Evolutionary conservation across 169 alveolate species (phyloP).

Genomic region (Plasmodium reichenowi): DNA sequence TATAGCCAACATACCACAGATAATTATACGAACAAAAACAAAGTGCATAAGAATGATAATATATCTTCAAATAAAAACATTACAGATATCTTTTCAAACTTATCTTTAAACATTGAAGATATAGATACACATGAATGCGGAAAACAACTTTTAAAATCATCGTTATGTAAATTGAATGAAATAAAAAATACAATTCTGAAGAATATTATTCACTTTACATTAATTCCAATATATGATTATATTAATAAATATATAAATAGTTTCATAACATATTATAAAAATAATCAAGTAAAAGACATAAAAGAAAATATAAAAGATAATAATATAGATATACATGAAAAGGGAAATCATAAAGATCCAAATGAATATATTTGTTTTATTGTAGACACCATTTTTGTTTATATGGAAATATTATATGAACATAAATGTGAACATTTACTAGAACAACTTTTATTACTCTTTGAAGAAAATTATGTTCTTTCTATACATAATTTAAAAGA

Average conservation of each 20-base stretch:
- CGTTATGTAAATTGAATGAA: conserved; percentile 57
- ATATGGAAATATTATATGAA: conserved; percentile 49
- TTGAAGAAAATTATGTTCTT: conserved; percentile 24
- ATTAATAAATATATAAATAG: conserved; percentile 22
- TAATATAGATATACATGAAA: conserved; percentile 2
- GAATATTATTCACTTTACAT: conserved; percentile 31
- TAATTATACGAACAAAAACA: background rate
- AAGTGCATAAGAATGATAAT: background rate
- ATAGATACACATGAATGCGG: conserved; percentile 41
- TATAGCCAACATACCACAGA: background rate
- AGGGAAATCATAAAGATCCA: conserved; percentile 7
- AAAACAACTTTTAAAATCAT: conserved; percentile 27
- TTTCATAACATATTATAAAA: background rate
- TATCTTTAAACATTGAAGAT: background rate
- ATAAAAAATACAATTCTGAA: conserved; percentile 59
- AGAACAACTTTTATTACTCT: conserved; percentile 10
- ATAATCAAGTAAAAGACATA: too few relatives aligned
- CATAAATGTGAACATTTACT: conserved; percentile 7
- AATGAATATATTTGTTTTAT: conserved; percentile 56
- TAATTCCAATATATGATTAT: conserved; percentile 56
- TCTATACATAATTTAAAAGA: conserved; percentile 3
- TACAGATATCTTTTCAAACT: background rate
- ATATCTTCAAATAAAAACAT: background rate
- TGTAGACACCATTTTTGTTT: conserved; percentile 41
- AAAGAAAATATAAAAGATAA: too few relatives aligned